Evolutionary conservation across 805 yeast genomes (phyloP), one percentile per base, ranked within the genome.

Genomic region (Metschnikowia aberdeeniae): DNA sequence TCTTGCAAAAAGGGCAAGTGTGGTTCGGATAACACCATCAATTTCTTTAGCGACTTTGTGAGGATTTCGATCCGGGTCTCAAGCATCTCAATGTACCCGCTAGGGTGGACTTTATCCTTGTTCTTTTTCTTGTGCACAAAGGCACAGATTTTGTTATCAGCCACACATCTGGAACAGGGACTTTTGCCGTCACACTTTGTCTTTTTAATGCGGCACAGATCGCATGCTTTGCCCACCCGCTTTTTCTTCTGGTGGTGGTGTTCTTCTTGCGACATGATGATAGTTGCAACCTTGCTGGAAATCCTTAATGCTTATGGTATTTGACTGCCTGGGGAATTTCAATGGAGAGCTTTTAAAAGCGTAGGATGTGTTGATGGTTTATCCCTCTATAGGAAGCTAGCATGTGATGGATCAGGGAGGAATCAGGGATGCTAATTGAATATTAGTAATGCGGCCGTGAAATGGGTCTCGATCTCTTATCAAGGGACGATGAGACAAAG

Each of bases 161-260:
- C 63, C 7, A 68, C 58, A 56, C 86, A 80, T 44, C 77, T 70
- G 31, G 73, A 72, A 53, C 86, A 80, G 0, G 86, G 85, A 50
- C 77, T 77, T 40, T 72, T 71, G 17, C 86, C 86, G 46, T 79
- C 80, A 58, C 86, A 80, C 50, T 80, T 80, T 5, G 84, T 80
- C 62, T 80, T 80, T 56, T 80, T 80, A 45, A 80, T 68, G 35
- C 86, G 66, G 58, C 86, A 80, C 42, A 77, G 73, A 56, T 80
- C 84, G 52, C 86, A 80, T 5, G 85, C 85, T 53, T 79, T 80
- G 10, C 82, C 82, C 3, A 80, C 84, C 48, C 86, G 59, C 57
- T 74, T 77, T 61, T 79, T 80, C 53, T 62, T 67, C 33, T 50
- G 44, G 34, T 51, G 59, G 28, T 49, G 49, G 38, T 38, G 54